Conservation (phyloP, 805 yeast genomes). For the Dipodascopsis tothii region DNA sequence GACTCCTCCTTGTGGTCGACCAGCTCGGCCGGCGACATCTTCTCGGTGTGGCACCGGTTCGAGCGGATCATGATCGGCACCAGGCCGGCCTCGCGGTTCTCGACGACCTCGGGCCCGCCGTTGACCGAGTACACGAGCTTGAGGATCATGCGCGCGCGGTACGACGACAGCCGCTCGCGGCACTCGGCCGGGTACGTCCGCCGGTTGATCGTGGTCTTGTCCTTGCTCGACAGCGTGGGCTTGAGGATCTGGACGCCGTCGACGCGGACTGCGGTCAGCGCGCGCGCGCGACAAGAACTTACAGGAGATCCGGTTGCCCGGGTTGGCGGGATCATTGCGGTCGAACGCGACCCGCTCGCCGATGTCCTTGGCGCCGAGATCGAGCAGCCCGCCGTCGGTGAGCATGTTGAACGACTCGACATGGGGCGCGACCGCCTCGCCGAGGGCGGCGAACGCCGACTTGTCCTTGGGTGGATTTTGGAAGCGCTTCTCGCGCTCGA, state of each 20-base stretch:
- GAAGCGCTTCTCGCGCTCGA: slow-evolving; percentile 81
- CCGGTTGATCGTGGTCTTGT: slow-evolving; percentile 69
- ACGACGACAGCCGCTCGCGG: slow-evolving; percentile 81
- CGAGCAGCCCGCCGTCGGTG: slow-evolving; percentile 83
- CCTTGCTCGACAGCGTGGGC: slow-evolving; percentile 68
- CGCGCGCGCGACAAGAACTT: slow-evolving; percentile 8
- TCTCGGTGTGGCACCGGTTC: slow-evolving; percentile 85
- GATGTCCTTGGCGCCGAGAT: slow-evolving; percentile 79
- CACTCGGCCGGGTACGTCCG: slow-evolving; percentile 77
- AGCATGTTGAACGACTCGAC: slow-evolving; percentile 93
- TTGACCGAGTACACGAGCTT: slow-evolving; percentile 82
- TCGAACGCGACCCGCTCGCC: slow-evolving; percentile 83
- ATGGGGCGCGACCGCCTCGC: slow-evolving; percentile 90
- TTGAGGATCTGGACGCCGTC: slow-evolving; percentile 81
- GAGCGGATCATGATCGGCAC: slow-evolving; percentile 86
- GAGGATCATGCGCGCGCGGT: slow-evolving; percentile 68
- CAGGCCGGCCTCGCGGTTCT: slow-evolving; percentile 83
- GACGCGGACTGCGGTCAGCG: slow-evolving; percentile 49
- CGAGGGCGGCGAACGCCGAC: slow-evolving; percentile 70
- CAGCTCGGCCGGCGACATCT: slow-evolving; percentile 71
- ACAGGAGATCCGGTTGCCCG: slow-evolving; percentile 72
- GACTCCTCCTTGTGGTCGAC: slow-evolving; percentile 78
- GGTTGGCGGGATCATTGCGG: slow-evolving; percentile 54
- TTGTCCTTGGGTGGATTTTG: slow-evolving; percentile 83
- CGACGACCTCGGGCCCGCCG: slow-evolving; percentile 71